Evolutionary conservation across 1,284 basidiomycete genomes (phyloP).

Genomic region (Sanghuangporus baumii): DNA sequence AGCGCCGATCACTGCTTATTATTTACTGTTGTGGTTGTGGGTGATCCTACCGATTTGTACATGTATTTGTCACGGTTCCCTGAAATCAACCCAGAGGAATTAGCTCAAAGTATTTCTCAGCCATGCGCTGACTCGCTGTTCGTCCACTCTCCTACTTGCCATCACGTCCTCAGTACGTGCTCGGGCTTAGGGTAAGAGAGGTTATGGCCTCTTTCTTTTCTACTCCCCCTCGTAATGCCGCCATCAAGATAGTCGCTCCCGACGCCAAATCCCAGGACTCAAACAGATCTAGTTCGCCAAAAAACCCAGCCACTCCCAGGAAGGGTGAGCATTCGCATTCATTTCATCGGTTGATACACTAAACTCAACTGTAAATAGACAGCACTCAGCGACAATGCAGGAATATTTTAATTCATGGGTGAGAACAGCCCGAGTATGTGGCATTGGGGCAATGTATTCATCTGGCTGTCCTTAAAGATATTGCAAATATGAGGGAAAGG

Average conservation of each 20-base stretch:
- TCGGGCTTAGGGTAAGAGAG: not conserved
- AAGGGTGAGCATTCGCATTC: slow-evolving; percentile 33
- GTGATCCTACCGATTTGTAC: not conserved
- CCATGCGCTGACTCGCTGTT: not conserved
- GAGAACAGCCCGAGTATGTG: slow-evolving; percentile 21
- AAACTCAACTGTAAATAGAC: slow-evolving; percentile 33
- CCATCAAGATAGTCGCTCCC: slow-evolving; percentile 53
- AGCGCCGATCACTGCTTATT: not conserved
- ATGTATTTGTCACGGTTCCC: not conserved
- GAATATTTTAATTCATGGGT: slow-evolving; percentile 88
- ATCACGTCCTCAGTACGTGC: not conserved
- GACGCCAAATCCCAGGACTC: slow-evolving; percentile 23
- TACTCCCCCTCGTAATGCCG: slow-evolving; percentile 42
- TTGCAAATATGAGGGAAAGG: slow-evolving; percentile 83
- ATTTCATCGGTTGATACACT: slow-evolving; percentile 2
- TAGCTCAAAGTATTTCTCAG: not conserved
- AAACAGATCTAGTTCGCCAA: not conserved
- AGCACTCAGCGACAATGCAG: slow-evolving; percentile 74
- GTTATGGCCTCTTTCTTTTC: slow-evolving; percentile 34
- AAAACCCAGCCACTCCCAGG: slow-evolving; percentile 27
- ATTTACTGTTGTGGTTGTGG: not conserved
- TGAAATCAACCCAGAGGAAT: not conserved
- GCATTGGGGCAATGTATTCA: not conserved
- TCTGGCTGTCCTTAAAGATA: slow-evolving; percentile 38
- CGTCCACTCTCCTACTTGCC: not conserved